Evolutionary conservation across 2,329 filamentous ascomycete genomes (phyloP).

Genomic region (Aureobasidium pullulans): DNA sequence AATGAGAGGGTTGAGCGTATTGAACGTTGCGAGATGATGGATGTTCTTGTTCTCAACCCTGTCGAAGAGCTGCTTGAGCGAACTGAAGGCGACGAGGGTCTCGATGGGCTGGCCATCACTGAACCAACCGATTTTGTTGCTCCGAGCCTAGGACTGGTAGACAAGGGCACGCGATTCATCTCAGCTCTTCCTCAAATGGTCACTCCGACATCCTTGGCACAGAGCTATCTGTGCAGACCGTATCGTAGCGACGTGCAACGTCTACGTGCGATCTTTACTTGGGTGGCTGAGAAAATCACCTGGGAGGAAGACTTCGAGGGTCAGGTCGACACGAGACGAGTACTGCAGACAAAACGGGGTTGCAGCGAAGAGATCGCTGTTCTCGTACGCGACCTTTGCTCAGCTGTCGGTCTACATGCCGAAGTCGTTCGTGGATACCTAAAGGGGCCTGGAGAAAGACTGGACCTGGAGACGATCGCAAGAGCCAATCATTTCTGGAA

Average conservation of each 20-base stretch:
- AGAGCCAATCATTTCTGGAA: constrained; percentile 98
- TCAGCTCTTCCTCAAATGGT: constrained; percentile 74
- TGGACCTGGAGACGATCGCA: constrained; percentile 75
- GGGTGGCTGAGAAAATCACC: constrained; percentile 87
- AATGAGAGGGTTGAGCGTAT: constrained; percentile 79
- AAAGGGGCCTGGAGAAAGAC: constrained; percentile 77
- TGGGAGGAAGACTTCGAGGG: constrained; percentile 96
- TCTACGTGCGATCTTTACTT: constrained; percentile 90
- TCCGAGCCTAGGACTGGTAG: constrained; percentile 68
- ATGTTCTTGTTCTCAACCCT: constrained; percentile 78
- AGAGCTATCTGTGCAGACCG: constrained; percentile 86
- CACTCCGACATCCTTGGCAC: constrained; percentile 74
- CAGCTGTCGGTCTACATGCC: constrained; percentile 76
- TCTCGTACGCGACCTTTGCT: constrained; percentile 88
- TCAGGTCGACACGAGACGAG: constrained; percentile 72
- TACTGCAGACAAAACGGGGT: constrained; percentile 75
- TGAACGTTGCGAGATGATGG: constrained; percentile 91
- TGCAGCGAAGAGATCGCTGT: constrained; percentile 85
- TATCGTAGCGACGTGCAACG: constrained; percentile 92
- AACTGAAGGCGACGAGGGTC: constrained; percentile 82
- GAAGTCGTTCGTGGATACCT: constrained; percentile 86
- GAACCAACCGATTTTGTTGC: constrained; percentile 74
- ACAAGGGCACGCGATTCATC: constrained; percentile 92
- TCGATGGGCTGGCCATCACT: constrained; percentile 73
- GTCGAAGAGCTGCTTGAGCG: constrained; percentile 81